Base-by-base conservation (phyloP, 2,329 filamentous ascomycete genomes). In the Botrytis sinoallii region DNA sequence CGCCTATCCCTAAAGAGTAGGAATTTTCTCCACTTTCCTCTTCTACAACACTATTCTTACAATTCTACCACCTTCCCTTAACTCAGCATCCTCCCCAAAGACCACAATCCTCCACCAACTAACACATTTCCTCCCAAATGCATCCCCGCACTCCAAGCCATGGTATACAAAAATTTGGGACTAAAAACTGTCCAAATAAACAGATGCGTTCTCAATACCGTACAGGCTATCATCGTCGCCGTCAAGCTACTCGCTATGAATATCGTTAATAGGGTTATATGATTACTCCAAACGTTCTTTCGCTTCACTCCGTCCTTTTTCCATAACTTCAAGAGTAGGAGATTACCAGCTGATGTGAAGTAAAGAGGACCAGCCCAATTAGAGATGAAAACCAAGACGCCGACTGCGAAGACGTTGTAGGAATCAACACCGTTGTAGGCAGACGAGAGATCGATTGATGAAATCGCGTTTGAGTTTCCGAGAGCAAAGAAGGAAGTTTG, bases 161-260 rank as follows among this genome's bases (percentile, higher is more conserved):
- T 92, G 76, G 90, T 93, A 82, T 97, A 99, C 77, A 99, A 84
- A 82, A 95, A 98, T 83, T 98, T 99, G 0, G 96, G 96, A 76
- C 93, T 97, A 82, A 99, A 99, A 18, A 99, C 96, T 0, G 95
- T 98, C 96, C 96, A 99, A 75, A 99, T 95, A 81, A 99, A 99
- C 74, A 99, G 83, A 85, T 99, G 96, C 44, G 93, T 94, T 77
- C 95, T 86, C 80, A 99, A 82, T 12, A 88, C 86, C 66, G 92
- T 94, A 82, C 96, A 99, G 25, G 95, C 94, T 22, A 88, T 89
- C 95, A 98, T 98, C 38, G 98, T 91, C 65, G 90, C 91, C 4
- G 89, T 83, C 71, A 93, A 83, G 76, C 89, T 90, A 1, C 85
- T 84, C 1, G 92, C 87, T 18, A 88, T 84, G 81, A 96, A 97